Evolutionary conservation across 169 alveolate species (phyloP), one percentile per base, ranked within the genome.

Genomic region (Cystoisospora suis): DNA sequence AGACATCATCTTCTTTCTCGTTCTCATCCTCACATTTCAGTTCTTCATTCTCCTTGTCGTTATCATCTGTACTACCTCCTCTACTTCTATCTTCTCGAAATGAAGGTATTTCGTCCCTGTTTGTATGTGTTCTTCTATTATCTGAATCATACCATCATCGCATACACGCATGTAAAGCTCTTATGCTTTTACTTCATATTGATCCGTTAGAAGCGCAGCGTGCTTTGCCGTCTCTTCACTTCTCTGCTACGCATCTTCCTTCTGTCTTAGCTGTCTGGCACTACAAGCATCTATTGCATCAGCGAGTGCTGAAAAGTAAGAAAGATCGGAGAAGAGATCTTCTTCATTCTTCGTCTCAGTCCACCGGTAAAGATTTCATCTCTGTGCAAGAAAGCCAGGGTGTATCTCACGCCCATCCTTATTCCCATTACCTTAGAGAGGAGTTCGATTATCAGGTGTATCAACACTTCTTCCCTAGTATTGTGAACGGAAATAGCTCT

Each of bases 181-280:
- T 69, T 15, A 42, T 69, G 80, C 42, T 20, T 29, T 9, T 32
- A 23, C 80, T 69, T 6, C 47, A 27, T 20, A 46, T 46, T 20
- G 49, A 69, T 42, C 80, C 80, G 7, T 34, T 69, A 29, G 80
- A 69, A 46, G 80, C 80, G 80, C 80, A 69, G 80, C 80, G 80
- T 3, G 47, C 45, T 32, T 17, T 69, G 38, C 80, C 80, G 80
- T 5, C 29, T 32, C 44, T 69, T 5, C 80, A 69, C 80, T 69
- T 69, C 17, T 42, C 80, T 32, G 80, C 80, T 1, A 1, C 80
- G 38, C 80, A 69, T 29, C 80, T 69, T 29, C 80, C 80, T 3
- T 5, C n/a, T n/a, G n/a, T n/a, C n/a, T n/a, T n/a, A n/a, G n/a
- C n/a, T n/a, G n/a, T n/a, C n/a, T n/a, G n/a, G n/a, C n/a, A n/a